Evolutionary conservation across 1,284 basidiomycete species (phyloP).

Genomic region (Abortiporus biennis): DNA sequence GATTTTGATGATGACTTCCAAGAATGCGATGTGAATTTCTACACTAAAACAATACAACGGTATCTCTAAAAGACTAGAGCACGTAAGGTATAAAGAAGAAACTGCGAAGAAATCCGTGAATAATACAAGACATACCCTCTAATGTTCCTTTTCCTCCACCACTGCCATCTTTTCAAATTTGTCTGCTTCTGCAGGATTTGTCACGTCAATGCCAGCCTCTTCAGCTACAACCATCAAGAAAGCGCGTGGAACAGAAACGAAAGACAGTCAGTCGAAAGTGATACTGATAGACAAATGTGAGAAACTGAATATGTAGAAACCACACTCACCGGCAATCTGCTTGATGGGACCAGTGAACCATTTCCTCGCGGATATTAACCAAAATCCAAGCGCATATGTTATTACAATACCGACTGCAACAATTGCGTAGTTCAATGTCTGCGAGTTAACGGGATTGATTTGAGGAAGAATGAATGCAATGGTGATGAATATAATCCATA

Average conservation of each 20-base stretch:
- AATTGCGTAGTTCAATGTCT: constrained; percentile 69
- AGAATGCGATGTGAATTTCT: too few species aligned
- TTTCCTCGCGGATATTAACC: constrained; percentile 61
- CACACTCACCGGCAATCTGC: constrained; percentile 50
- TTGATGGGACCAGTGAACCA: constrained; percentile 67
- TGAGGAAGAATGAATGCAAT: constrained; percentile 65
- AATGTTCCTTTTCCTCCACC: not conserved
- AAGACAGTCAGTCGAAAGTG: too few species aligned
- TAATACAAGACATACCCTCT: not conserved
- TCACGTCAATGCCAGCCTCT: constrained; percentile 41
- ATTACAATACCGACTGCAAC: constrained; percentile 71
- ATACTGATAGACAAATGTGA: not conserved
- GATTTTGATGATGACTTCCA: too few species aligned
- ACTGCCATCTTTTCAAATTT: constrained; percentile 3
- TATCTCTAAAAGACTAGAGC: too few species aligned
- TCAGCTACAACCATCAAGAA: constrained; percentile 32
- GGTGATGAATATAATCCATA: constrained; percentile 59
- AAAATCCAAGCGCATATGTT: constrained; percentile 54
- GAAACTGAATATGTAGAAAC: not conserved
- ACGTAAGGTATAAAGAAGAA: too few species aligned
- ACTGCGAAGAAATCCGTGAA: too few species aligned
- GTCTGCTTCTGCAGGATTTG: constrained; percentile 30
- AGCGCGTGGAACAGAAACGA: not conserved
- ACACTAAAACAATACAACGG: too few species aligned
- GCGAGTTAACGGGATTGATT: constrained; percentile 58